Evolutionary conservation across 495 filamentous ascomycete genomes (phyloP).

Genomic region (Neurospora sp.): DNA sequence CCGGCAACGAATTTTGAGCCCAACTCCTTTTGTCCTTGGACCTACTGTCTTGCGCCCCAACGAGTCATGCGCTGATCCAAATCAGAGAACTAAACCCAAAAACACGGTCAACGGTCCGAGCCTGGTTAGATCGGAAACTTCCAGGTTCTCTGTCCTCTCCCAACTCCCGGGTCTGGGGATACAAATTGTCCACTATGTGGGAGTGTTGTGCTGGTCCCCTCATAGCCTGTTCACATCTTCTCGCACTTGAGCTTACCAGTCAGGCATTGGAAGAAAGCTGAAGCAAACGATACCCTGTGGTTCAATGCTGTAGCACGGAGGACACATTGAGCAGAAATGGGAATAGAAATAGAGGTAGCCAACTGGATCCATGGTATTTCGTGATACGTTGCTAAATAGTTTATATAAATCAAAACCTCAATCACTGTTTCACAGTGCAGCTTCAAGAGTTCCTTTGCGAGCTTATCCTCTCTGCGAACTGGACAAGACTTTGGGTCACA

Average conservation of each 20-base stretch:
- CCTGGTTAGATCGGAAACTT: not conserved
- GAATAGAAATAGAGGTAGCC: not conserved
- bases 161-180: not conserved
- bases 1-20: not conserved
- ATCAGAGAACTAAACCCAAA: not conserved
- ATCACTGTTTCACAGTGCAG: not conserved
- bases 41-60: not conserved
- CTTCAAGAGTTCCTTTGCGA: not conserved
- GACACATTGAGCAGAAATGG: not conserved
- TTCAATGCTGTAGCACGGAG: not conserved
- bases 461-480: not conserved
- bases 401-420: not conserved
- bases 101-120: not conserved
- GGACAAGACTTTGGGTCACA: not conserved
- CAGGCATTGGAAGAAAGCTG: not conserved
- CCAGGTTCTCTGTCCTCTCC: not conserved
- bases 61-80: not conserved
- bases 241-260: not conserved
- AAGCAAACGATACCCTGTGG: not conserved
- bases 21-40: not conserved
- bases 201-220: not conserved
- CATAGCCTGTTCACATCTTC: not conserved
- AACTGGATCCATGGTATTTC: not conserved
- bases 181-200: not conserved
- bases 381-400: not conserved